phyloP scores from a whole-genome alignment of 2,329 filamentous ascomycete genomes.

The Apiospora arundinis region DNA sequence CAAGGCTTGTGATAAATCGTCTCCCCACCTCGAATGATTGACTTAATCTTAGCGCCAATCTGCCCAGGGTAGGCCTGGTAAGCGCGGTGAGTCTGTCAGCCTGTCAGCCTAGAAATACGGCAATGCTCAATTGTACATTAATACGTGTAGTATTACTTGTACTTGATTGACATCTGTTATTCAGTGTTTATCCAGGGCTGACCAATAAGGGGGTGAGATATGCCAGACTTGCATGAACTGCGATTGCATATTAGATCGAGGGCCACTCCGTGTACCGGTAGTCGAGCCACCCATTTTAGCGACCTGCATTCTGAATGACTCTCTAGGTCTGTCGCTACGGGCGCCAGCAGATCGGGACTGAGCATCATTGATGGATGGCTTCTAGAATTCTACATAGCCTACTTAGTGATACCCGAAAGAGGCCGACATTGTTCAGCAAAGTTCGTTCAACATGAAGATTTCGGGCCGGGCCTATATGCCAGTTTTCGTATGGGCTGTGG shows the following conservation, averaged over 20 bases:
- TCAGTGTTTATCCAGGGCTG: neutral
- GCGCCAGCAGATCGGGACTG: neutral
- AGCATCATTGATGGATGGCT: neutral
- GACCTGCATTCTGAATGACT: neutral
- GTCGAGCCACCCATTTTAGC: neutral
- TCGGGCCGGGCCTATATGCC: slow-evolving; percentile 12
- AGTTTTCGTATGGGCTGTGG: neutral
- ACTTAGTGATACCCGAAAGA: neutral
- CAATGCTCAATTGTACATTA: too few species aligned
- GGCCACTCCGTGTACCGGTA: neutral
- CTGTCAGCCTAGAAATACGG: too few species aligned
- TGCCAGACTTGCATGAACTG: slow-evolving; percentile 10
- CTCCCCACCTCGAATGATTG: slow-evolving; percentile 16
- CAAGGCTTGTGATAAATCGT: neutral
- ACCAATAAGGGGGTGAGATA: neutral
- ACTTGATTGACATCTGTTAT: neutral
- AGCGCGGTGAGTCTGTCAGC: too few species aligned
- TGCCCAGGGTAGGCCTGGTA: neutral
- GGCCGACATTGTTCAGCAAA: neutral
- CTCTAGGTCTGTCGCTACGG: neutral
- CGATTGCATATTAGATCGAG: neutral
- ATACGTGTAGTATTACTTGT: too few species aligned
- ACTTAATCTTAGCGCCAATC: neutral
- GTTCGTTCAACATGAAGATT: neutral
- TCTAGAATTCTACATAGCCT: neutral